A percentile compares a stretch with the other conserved stretches of the same genome.
Conservation (phyloP, 2,329 filamentous ascomycete species). For the Fusarium irregulare region DNA sequence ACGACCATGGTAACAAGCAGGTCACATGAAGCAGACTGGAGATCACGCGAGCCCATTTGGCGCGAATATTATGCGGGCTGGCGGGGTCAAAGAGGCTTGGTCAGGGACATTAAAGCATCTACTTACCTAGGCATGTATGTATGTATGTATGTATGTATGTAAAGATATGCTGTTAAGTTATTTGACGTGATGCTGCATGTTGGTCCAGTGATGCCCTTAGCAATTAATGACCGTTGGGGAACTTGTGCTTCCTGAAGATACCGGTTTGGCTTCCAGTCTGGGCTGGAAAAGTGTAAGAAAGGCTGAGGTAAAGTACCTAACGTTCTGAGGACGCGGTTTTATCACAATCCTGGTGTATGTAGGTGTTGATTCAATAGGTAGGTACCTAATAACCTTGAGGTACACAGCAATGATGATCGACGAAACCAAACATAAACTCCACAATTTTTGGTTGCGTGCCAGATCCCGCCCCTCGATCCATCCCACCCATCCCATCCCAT, state of each 20-base stretch:
- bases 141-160: not conserved
- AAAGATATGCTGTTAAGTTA: not conserved
- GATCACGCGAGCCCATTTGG: conserved; percentile 17
- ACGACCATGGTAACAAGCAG: conserved; percentile 15
- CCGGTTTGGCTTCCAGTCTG: not conserved
- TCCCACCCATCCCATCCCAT: not conserved
- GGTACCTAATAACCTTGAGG: not conserved
- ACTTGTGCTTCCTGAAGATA: not conserved
- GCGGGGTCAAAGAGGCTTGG: not conserved
- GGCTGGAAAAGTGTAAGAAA: not conserved
- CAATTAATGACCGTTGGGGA: not conserved
- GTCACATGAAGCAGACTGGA: conserved; percentile 28
- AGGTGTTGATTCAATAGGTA: not conserved
- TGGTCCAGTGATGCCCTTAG: not conserved
- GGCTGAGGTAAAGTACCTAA: not conserved
- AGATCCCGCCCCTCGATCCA: conserved; percentile 30
- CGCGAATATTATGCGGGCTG: not conserved
- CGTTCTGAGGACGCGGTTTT: not conserved
- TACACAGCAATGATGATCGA: conserved; percentile 21
- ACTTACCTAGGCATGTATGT: not conserved
- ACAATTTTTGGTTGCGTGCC: conserved; percentile 34
- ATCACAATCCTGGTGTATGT: not conserved
- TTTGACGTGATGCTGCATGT: not conserved
- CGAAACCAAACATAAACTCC: conserved; percentile 33
- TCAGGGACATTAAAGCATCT: not conserved